phyloP scores from a whole-genome alignment of 768 basidiomycete genomes.

The Agaricus subrufescens region DNA sequence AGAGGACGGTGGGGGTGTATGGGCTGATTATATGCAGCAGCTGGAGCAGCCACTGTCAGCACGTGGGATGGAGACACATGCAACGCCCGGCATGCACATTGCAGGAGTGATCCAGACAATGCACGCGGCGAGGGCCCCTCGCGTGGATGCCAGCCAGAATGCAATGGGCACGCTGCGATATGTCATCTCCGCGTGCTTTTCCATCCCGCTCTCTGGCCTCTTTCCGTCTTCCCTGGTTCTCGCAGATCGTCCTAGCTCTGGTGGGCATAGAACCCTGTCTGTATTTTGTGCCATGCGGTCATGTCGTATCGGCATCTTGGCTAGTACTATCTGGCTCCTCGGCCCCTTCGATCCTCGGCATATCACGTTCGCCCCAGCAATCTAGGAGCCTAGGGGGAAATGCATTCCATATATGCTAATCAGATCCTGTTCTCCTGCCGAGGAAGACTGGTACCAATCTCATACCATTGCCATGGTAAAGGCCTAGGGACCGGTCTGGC shows the following conservation, averaged over 20 bases:
- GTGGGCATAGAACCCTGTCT: background rate
- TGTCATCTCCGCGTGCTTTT: background rate
- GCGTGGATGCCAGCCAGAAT: constrained; percentile 6
- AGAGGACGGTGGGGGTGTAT: background rate
- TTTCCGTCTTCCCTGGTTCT: background rate
- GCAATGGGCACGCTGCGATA: constrained; percentile 2
- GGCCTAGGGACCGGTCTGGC: background rate
- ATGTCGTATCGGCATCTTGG: background rate
- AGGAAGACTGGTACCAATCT: background rate
- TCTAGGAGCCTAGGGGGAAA: background rate
- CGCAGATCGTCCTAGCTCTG: background rate
- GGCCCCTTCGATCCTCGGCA: background rate
- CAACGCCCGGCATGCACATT: constrained; percentile 2
- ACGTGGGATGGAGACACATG: constrained; percentile 8
- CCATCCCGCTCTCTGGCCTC: too few species aligned
- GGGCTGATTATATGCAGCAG: background rate
- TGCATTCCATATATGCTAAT: background rate
- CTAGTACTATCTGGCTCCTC: background rate
- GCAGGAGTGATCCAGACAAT: background rate
- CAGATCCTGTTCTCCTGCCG: background rate
- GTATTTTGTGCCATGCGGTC: background rate
- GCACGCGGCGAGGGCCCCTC: constrained; percentile 1
- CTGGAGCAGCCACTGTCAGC: background rate
- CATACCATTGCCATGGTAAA: background rate
- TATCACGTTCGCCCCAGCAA: background rate